phyloP scores from a whole-genome alignment of 2,329 filamentous ascomycete genomes.

The Trichoderma citrinoviride region DNA sequence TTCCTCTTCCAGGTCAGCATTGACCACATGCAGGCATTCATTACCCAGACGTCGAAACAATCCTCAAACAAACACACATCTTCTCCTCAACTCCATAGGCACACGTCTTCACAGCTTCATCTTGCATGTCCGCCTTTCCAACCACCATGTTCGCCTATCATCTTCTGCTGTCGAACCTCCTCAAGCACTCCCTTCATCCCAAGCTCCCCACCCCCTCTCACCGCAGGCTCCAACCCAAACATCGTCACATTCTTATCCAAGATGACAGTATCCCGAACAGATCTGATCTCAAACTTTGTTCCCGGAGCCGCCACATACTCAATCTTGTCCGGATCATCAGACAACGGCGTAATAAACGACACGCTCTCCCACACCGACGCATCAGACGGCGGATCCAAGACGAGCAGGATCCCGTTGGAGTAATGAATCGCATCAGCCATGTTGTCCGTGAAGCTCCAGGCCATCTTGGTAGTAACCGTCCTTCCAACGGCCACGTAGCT shows the following conservation, averaged over 20 bases:
- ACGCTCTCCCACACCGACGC: slow-evolving; percentile 12
- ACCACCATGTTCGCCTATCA: neutral
- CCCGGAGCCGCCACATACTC: slow-evolving; percentile 16
- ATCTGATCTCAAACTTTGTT: slow-evolving; percentile 10
- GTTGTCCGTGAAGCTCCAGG: slow-evolving; percentile 20
- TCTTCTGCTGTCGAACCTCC: neutral
- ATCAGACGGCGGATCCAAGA: neutral
- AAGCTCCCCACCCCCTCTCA: neutral
- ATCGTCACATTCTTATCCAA: neutral
- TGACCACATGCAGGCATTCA: no score
- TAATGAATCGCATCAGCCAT: slow-evolving; percentile 15
- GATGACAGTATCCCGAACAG: neutral
- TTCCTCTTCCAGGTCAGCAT: no score
- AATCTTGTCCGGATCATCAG: slow-evolving; percentile 11
- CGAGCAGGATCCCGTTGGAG: slow-evolving; percentile 18
- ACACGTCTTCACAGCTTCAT: no score
- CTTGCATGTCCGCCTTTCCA: no score
- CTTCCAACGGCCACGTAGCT: slow-evolving; percentile 13
- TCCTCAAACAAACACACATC: no score
- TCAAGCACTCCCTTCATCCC: neutral
- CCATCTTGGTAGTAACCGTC: slow-evolving; percentile 20
- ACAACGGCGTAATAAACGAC: slow-evolving; percentile 17
- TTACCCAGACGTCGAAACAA: no score
- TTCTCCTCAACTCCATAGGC: no score
- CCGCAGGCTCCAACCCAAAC: neutral